Evolutionary conservation across 73 alveolate genomes (phyloP).

Genomic region (Stentor coeruleus): DNA sequence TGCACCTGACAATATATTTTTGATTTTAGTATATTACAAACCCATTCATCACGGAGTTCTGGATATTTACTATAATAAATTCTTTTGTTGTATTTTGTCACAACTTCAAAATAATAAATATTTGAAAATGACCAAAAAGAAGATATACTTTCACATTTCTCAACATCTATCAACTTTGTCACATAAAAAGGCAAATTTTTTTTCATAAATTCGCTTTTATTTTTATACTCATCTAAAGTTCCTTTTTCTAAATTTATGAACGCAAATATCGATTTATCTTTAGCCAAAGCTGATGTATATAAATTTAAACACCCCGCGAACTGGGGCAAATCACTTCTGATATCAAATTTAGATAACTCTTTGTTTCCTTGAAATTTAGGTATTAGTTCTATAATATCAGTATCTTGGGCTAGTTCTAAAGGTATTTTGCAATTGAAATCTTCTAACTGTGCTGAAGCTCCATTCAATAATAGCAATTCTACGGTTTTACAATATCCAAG

Average conservation of each 20-base stretch:
- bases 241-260: background rate
- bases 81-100: no score
- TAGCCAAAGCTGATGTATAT: background rate
- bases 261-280: background rate
- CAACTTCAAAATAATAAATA: no score
- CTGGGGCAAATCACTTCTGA: background rate
- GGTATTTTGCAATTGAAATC: background rate
- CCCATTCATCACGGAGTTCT: conserved; percentile 1
- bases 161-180: no score
- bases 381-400: background rate
- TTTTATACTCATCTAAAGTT: background rate
- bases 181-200: no score
- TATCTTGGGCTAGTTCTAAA: background rate
- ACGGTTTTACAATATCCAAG: background rate
- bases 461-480: background rate
- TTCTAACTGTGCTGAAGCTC: background rate
- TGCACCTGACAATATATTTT: no score
- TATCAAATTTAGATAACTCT: background rate
- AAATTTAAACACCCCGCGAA: background rate
- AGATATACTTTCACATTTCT: no score
- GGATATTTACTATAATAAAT: background rate
- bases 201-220: background rate
- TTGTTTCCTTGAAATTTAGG: background rate
- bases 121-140: no score
- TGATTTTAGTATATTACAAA: no score